Percentiles rank a stretch among this genome's conserved stretches.
Conservation (phyloP, 495 filamentous ascomycete species). For the Aspergillus funiculosus region DNA sequence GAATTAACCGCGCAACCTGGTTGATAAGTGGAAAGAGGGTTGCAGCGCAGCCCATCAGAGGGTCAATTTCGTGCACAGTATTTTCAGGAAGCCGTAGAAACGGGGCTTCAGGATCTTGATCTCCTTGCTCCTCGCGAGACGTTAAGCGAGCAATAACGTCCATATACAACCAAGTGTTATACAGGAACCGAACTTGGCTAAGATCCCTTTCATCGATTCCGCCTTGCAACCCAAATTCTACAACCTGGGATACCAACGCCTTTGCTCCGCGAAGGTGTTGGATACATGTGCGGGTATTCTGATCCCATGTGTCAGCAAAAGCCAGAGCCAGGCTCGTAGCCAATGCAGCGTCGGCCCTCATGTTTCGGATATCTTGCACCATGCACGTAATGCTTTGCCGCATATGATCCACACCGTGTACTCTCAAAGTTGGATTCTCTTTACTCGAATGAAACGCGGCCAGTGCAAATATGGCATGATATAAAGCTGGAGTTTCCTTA, state of each 20-base stretch:
- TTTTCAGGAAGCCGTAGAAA: slow-evolving; percentile 34
- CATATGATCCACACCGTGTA: slow-evolving; percentile 70
- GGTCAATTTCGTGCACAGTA: slow-evolving; percentile 58
- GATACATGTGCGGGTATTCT: slow-evolving; percentile 68
- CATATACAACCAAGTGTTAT: slow-evolving; percentile 78
- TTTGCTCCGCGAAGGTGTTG: slow-evolving; percentile 68
- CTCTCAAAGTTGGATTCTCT: slow-evolving; percentile 50
- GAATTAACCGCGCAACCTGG: slow-evolving; percentile 61
- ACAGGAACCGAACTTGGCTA: slow-evolving; percentile 59
- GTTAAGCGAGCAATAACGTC: slow-evolving; percentile 75
- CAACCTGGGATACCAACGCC: slow-evolving; percentile 54
- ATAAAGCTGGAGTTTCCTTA: slow-evolving; percentile 60
- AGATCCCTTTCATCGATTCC: slow-evolving; percentile 38
- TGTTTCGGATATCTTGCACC: slow-evolving; percentile 52
- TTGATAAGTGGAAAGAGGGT: slow-evolving; percentile 72
- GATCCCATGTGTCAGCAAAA: slow-evolving; percentile 76
- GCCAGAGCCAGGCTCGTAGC: slow-evolving; percentile 70
- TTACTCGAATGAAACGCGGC: slow-evolving; percentile 69
- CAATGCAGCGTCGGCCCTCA: slow-evolving; percentile 60
- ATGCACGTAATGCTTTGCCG: slow-evolving; percentile 56
- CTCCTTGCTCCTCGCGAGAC: slow-evolving; percentile 55
- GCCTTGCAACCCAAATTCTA: slow-evolving; percentile 38
- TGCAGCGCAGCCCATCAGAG: slow-evolving; percentile 67
- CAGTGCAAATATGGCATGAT: slow-evolving; percentile 69
- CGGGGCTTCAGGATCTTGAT: slow-evolving; percentile 47